phyloP scores from a whole-genome alignment of 352 stramenopile species.

The Phytophthora nicotianae region DNA sequence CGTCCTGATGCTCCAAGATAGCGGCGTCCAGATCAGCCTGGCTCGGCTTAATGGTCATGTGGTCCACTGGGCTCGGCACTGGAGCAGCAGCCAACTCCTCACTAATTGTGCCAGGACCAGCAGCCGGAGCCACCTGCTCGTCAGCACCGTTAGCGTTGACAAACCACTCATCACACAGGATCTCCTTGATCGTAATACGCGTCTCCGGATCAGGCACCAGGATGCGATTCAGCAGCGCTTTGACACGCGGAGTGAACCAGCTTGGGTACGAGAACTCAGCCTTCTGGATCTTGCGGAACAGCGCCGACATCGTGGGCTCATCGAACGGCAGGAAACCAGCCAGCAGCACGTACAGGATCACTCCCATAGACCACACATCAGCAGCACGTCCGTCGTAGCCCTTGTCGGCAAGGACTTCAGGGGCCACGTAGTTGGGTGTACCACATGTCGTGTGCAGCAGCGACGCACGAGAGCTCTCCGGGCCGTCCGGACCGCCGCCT shows the following conservation, averaged over 20 bases:
- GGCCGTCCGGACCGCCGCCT: slow-evolving; percentile 72
- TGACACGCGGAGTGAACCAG: slow-evolving; percentile 91
- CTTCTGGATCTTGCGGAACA: slow-evolving; percentile 98
- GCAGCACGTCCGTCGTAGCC: slow-evolving; percentile 93
- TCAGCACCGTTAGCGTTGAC: slow-evolving; percentile 60
- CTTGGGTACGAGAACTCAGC: slow-evolving; percentile 95
- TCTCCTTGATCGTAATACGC: slow-evolving; percentile 88
- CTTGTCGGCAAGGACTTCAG: slow-evolving; percentile 93
- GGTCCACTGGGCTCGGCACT: slow-evolving; percentile 31
- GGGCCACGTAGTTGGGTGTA: slow-evolving; percentile 97
- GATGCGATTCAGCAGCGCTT: slow-evolving; percentile 92
- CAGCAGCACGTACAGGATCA: slow-evolving; percentile 98
- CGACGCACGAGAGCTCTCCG: slow-evolving; percentile 86
- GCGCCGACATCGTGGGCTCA: slow-evolving; percentile 93
- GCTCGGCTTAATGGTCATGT: slow-evolving; percentile 81
- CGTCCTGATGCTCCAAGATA: slow-evolving; percentile 83
- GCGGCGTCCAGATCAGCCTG: slow-evolving; percentile 83
- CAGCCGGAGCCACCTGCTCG: slow-evolving; percentile 24
- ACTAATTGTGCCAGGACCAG: slow-evolving; percentile 25
- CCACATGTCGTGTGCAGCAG: slow-evolving; percentile 96
- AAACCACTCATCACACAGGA: slow-evolving; percentile 92
- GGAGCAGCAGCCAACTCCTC: slow-evolving; percentile 21
- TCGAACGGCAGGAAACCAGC: slow-evolving; percentile 95
- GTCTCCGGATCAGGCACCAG: slow-evolving; percentile 92
- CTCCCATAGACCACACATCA: slow-evolving; percentile 98